phyloP scores from a whole-genome alignment of 768 basidiomycete species.

The Suillus bovinus region DNA sequence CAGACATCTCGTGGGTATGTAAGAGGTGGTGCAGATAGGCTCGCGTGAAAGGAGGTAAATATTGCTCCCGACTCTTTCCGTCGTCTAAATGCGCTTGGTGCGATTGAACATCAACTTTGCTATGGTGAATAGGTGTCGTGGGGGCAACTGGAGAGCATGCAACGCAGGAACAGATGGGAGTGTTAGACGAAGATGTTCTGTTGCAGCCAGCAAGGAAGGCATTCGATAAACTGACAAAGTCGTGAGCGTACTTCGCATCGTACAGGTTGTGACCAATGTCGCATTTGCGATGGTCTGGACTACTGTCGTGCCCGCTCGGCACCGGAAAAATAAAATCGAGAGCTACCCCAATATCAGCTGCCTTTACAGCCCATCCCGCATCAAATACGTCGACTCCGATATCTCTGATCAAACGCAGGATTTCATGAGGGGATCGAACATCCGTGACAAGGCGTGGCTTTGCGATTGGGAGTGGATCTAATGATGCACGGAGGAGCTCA shows the following conservation, averaged over 20 bases:
- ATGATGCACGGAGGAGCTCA: conserved; percentile 59
- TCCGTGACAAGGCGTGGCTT: conserved; percentile 70
- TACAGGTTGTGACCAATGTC: conserved; percentile 79
- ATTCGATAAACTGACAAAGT: conserved; percentile 51
- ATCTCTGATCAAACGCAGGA: conserved; percentile 61
- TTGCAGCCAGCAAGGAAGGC: conserved; percentile 31
- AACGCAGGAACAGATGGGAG: conserved; percentile 46
- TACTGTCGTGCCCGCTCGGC: conserved; percentile 9
- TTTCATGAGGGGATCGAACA: conserved; percentile 67
- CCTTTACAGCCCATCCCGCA: conserved; percentile 65
- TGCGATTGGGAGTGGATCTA: conserved; percentile 46
- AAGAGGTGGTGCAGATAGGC: conserved; percentile 85
- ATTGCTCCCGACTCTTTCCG: conserved; percentile 6
- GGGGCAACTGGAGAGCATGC: conserved; percentile 55
- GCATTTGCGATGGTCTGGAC: conserved; percentile 6
- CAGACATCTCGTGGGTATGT: conserved; percentile 89
- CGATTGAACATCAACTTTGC: conserved; percentile 38
- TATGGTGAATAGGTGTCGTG: conserved; percentile 42
- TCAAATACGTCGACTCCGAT: conserved; percentile 81
- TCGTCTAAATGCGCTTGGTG: conserved; percentile 7
- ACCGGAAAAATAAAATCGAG: conserved; percentile 79
- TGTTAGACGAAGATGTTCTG: not conserved
- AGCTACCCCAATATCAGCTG: conserved; percentile 70
- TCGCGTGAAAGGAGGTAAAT: conserved; percentile 40
- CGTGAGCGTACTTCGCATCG: conserved; percentile 51